Evolutionary conservation across 2,329 filamentous ascomycete genomes (phyloP).

Genomic region (Drechslerella coelobrocha): DNA sequence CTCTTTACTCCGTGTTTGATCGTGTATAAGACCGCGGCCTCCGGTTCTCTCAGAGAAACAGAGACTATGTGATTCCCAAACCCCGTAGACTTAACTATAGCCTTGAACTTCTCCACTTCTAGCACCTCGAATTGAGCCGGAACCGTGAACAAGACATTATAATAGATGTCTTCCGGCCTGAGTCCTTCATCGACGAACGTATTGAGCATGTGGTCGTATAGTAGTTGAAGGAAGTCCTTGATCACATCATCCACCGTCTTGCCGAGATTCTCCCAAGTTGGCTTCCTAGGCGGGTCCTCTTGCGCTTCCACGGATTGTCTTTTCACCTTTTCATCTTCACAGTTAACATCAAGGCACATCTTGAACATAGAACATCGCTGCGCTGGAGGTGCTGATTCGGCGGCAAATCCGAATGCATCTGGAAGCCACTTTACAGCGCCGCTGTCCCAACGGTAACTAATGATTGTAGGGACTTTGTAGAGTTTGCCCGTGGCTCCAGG

Average conservation of each 20-base stretch:
- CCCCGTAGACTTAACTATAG: slow-evolving; percentile 18
- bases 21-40: slow-evolving; percentile 37
- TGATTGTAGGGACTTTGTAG: slow-evolving; percentile 34
- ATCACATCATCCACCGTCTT: slow-evolving; percentile 36
- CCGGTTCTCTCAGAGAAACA: slow-evolving; percentile 34
- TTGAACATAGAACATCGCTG: slow-evolving; percentile 39
- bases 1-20: slow-evolving; percentile 34
- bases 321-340: background rate
- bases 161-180: slow-evolving; percentile 32
- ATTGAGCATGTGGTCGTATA: slow-evolving; percentile 24
- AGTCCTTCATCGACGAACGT: slow-evolving; percentile 35
- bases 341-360: slow-evolving; percentile 31
- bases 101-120: slow-evolving; percentile 35
- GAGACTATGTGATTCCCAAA: slow-evolving; percentile 25
- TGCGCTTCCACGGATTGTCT: slow-evolving; percentile 6
- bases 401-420: slow-evolving; percentile 32
- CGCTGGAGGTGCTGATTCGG: slow-evolving; percentile 10
- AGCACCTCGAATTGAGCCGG: slow-evolving; percentile 37
- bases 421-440: slow-evolving; percentile 1
- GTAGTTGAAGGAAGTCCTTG: slow-evolving; percentile 24
- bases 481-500: slow-evolving; percentile 35
- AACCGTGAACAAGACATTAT: slow-evolving; percentile 38
- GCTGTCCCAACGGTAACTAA: slow-evolving; percentile 21
- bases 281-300: slow-evolving; percentile 1
- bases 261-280: slow-evolving; percentile 31